These are phyloP conservation scores for Trichophyton simii DNA, from an alignment of 2,329 filamentous ascomycete genomes.

Conservation along the genomic window DNA sequence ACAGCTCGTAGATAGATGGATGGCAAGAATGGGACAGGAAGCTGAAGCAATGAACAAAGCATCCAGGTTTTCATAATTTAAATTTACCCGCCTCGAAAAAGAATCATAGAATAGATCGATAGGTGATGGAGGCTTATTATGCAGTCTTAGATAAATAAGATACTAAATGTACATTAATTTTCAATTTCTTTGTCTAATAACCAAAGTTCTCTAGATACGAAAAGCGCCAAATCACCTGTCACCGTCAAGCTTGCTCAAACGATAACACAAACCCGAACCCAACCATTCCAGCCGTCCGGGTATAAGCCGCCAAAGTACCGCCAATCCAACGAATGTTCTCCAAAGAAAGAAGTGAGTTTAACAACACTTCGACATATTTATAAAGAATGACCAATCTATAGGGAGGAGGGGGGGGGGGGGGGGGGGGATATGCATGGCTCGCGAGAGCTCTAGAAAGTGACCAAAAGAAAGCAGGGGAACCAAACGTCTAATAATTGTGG, in stretches of 20 bases:
- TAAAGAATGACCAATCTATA: background rate
- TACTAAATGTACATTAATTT: background rate
- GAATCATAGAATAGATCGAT: background rate
- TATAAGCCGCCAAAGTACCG: background rate
- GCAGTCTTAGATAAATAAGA: background rate
- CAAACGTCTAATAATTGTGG: background rate
- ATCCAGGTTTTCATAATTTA: conserved; percentile 33
- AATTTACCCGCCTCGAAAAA: background rate
- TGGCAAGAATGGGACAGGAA: conserved; percentile 74
- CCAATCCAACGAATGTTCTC: background rate
- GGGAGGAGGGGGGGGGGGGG: background rate
- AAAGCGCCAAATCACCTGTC: background rate
- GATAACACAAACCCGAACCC: background rate
- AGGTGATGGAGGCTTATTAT: background rate
- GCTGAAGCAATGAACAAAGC: conserved; percentile 71
- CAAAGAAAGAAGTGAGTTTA: background rate
- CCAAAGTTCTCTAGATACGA: background rate
- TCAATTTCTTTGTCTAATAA: background rate
- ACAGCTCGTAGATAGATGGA: conserved; percentile 81
- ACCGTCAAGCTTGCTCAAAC: background rate
- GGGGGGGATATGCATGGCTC: background rate
- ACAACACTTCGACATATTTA: background rate
- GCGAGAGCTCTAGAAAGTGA: background rate
- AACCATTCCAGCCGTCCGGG: background rate
- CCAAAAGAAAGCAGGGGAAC: no score